These are phyloP conservation scores for Neotropicomus parvogracilis DNA, from an alignment of 1,284 basidiomycete species.

Conservation along the genomic window DNA sequence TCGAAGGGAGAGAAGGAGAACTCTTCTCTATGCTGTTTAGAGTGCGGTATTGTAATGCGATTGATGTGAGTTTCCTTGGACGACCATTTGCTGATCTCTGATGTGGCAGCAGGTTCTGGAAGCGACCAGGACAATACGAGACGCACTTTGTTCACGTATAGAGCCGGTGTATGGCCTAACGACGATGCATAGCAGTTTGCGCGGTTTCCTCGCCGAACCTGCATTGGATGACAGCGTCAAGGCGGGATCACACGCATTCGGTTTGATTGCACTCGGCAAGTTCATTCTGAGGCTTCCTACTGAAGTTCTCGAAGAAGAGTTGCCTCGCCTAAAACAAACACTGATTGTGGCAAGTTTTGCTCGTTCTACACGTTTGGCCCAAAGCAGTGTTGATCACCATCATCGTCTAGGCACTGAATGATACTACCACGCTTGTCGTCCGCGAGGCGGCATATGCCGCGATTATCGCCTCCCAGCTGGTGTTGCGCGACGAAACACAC, in stretches of 20 bases:
- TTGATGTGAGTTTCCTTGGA: slow-evolving; percentile 47
- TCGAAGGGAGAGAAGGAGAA: slow-evolving; percentile 72
- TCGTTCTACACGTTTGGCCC: neutral
- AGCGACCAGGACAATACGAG: slow-evolving; percentile 75
- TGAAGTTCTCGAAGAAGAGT: slow-evolving; percentile 80
- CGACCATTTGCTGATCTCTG: slow-evolving; percentile 11
- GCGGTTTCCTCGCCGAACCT: slow-evolving; percentile 55
- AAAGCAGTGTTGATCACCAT: slow-evolving; percentile 1
- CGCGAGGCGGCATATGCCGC: slow-evolving; percentile 76
- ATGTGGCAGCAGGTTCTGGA: slow-evolving; percentile 57
- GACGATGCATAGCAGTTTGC: slow-evolving; percentile 68
- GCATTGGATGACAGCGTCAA: slow-evolving; percentile 48
- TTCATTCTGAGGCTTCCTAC: slow-evolving; percentile 74
- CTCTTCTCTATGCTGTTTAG: slow-evolving; percentile 61
- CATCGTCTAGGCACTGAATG: slow-evolving; percentile 59
- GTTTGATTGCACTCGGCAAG: slow-evolving; percentile 74
- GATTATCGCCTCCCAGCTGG: slow-evolving; percentile 76
- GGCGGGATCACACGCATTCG: slow-evolving; percentile 71
- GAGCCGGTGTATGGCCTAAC: slow-evolving; percentile 82
- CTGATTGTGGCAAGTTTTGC: slow-evolving; percentile 56
- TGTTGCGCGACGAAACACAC: slow-evolving; percentile 75
- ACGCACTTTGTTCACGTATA: slow-evolving; percentile 61
- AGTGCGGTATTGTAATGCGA: slow-evolving; percentile 64
- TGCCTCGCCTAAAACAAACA: slow-evolving; percentile 68
- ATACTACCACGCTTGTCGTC: slow-evolving; percentile 66